phyloP scores from a whole-genome alignment of 2,329 filamentous ascomycete genomes.

The Tolypocladium sp. region DNA sequence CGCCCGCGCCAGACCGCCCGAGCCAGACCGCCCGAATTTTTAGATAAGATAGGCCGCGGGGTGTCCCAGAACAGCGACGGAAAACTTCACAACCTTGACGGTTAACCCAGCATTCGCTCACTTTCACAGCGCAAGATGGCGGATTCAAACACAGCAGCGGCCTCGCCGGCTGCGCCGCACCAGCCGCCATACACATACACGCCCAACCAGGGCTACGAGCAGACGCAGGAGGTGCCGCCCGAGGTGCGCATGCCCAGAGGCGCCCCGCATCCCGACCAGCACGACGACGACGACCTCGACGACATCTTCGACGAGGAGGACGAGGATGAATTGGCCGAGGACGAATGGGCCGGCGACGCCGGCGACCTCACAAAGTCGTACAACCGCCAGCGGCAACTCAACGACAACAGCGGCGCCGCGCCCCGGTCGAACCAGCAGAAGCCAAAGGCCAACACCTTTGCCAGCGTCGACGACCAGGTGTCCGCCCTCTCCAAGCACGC shows the following conservation, averaged over 20 bases:
- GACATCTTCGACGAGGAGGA: conserved; percentile 24
- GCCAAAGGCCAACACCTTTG: conserved; percentile 68
- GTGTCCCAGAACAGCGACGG: neutral
- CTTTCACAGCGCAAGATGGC: neutral
- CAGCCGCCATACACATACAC: conserved; percentile 35
- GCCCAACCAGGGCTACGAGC: conserved; percentile 33
- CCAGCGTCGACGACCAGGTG: conserved; percentile 80
- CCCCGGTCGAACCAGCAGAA: conserved; percentile 72
- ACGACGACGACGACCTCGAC: conserved; percentile 12
- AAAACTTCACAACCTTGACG: neutral
- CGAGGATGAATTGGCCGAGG: conserved; percentile 32
- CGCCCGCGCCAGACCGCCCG: neutral
- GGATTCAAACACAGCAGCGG: conserved; percentile 3
- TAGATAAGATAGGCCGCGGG: conserved; percentile 4
- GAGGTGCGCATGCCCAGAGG: conserved; percentile 19
- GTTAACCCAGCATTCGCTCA: neutral
- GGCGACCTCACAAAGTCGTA: conserved; percentile 77
- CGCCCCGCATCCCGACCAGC: conserved; percentile 10
- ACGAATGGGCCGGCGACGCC: conserved; percentile 50
- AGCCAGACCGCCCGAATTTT: too few species aligned
- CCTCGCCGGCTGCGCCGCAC: conserved; percentile 31
- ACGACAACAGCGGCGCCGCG: conserved; percentile 39
- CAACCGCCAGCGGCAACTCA: conserved; percentile 70
- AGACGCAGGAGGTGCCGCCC: conserved; percentile 23
- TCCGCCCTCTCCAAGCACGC: conserved; percentile 78